Evolutionary conservation across 768 basidiomycete genomes (phyloP).

Genomic region (Pleurotus djamor): DNA sequence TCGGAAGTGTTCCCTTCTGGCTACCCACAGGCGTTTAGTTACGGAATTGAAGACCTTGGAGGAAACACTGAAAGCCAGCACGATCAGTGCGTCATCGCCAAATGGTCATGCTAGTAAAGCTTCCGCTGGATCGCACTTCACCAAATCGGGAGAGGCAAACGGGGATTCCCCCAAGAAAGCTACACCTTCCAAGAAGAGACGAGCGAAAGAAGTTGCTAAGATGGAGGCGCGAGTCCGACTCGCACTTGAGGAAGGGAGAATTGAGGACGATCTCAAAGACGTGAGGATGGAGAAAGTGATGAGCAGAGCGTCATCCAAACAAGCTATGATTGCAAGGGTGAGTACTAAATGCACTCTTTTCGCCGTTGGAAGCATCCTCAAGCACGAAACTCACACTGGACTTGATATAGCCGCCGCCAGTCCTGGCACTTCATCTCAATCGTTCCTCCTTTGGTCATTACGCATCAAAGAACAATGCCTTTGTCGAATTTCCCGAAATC

Average conservation of each 20-base stretch:
- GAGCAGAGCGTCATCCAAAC: conserved; percentile 78
- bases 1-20: conserved; percentile 83
- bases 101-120: not conserved
- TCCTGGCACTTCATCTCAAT: conserved; percentile 88
- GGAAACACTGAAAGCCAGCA: conserved; percentile 32
- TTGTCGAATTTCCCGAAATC: conserved; percentile 80
- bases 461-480: conserved; percentile 82
- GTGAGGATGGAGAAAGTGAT: conserved; percentile 76
- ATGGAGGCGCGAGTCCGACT: conserved; percentile 59
- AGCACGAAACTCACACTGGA: conserved; percentile 50
- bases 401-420: conserved; percentile 71
- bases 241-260: conserved; percentile 69
- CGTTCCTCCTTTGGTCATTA: conserved; percentile 78
- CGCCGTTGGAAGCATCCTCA: conserved; percentile 82
- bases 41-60: conserved; percentile 62
- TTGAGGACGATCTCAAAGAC: conserved; percentile 83
- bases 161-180: conserved; percentile 34
- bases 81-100: conserved; percentile 1
- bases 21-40: conserved; percentile 65
- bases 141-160: conserved; percentile 20
- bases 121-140: not conserved
- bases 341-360: conserved; percentile 32
- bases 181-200: conserved; percentile 72
- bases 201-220: conserved; percentile 67
- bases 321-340: conserved; percentile 90